These are phyloP conservation scores for Colletotrichum trifolii DNA, from an alignment of 2,329 filamentous ascomycete species.

Conservation along the genomic window DNA sequence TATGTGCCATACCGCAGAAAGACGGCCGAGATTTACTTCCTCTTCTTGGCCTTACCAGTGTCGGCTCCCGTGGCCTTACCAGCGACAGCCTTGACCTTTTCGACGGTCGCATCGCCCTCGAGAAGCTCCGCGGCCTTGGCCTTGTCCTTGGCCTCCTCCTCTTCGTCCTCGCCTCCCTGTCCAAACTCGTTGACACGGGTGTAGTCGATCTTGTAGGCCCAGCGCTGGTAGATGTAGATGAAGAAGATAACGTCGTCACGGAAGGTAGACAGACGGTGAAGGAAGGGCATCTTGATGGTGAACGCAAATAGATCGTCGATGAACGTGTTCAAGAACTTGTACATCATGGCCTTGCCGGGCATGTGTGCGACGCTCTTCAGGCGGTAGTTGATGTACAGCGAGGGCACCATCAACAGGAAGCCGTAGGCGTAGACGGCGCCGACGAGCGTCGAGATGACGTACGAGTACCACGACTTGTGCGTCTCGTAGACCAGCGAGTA, in stretches of 20 bases:
- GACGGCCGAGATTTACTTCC: slow-evolving; percentile 45
- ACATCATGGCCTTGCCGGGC: slow-evolving; percentile 95
- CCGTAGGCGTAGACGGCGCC: slow-evolving; percentile 98
- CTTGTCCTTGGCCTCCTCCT: slow-evolving; percentile 57
- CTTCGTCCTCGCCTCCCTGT: slow-evolving; percentile 93
- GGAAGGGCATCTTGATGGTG: slow-evolving; percentile 98
- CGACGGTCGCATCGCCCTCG: slow-evolving; percentile 51
- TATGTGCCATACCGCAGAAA: background rate
- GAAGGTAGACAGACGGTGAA: slow-evolving; percentile 91
- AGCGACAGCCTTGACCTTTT: slow-evolving; percentile 38
- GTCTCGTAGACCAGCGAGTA: slow-evolving; percentile 94
- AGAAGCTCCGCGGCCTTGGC: slow-evolving; percentile 46
- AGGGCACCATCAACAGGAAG: slow-evolving; percentile 99
- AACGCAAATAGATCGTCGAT: slow-evolving; percentile 99
- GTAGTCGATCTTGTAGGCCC: slow-evolving; percentile 92
- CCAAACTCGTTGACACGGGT: slow-evolving; percentile 96
- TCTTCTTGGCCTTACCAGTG: slow-evolving; percentile 57
- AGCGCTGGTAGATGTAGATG: slow-evolving; percentile 94
- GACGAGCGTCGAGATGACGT: slow-evolving; percentile 93
- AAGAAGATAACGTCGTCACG: slow-evolving; percentile 99
- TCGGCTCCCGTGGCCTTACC: slow-evolving; percentile 63
- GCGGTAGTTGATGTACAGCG: slow-evolving; percentile 98
- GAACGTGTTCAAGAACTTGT: slow-evolving; percentile 98
- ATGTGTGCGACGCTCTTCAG: slow-evolving; percentile 96
- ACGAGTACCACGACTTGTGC: slow-evolving; percentile 99